Conservation (phyloP, 768 basidiomycete species). For the Termitomyces sp. region DNA sequence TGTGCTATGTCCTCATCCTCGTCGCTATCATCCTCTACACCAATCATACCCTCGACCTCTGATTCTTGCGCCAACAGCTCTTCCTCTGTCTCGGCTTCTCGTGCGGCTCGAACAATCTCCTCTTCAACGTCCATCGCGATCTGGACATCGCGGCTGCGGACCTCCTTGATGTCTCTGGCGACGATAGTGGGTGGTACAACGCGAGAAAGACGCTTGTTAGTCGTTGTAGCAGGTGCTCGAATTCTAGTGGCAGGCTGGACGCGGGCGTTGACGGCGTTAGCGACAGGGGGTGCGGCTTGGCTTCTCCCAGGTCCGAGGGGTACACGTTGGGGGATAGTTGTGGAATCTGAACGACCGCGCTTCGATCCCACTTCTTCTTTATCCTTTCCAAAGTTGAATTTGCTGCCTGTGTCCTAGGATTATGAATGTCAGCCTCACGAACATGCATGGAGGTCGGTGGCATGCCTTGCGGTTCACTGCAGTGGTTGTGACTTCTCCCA, state of each 20-base stretch:
- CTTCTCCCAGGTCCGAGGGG: constrained; percentile 61
- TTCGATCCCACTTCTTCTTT: constrained; percentile 67
- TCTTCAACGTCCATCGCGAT: constrained; percentile 70
- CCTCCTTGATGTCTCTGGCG: constrained; percentile 36
- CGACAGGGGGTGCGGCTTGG: constrained; percentile 40
- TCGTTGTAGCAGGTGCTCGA: constrained; percentile 25
- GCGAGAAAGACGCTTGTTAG: constrained; percentile 38
- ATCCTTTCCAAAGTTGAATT: constrained; percentile 51
- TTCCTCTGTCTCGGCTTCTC: constrained; percentile 38
- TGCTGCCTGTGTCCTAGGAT: constrained; percentile 44
- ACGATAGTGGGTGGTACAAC: constrained; percentile 40
- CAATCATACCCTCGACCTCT: constrained; percentile 66
- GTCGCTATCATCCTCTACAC: constrained; percentile 47
- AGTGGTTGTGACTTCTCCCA: constrained; percentile 78
- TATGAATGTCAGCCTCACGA: constrained; percentile 20
- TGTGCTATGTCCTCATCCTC: constrained; percentile 33
- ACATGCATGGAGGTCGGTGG: constrained; percentile 10
- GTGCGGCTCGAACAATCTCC: constrained; percentile 27
- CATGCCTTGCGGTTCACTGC: constrained; percentile 74
- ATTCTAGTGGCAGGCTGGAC: constrained; percentile 26
- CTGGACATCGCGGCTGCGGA: constrained; percentile 33
- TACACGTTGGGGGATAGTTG: constrained; percentile 63
- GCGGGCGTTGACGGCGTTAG: constrained; percentile 38
- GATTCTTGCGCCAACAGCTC: constrained; percentile 40
- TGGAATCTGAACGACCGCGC: constrained; percentile 64